phyloP scores from a whole-genome alignment of 352 stramenopile genomes.

The Phytopythium chamaehyphon region DNA sequence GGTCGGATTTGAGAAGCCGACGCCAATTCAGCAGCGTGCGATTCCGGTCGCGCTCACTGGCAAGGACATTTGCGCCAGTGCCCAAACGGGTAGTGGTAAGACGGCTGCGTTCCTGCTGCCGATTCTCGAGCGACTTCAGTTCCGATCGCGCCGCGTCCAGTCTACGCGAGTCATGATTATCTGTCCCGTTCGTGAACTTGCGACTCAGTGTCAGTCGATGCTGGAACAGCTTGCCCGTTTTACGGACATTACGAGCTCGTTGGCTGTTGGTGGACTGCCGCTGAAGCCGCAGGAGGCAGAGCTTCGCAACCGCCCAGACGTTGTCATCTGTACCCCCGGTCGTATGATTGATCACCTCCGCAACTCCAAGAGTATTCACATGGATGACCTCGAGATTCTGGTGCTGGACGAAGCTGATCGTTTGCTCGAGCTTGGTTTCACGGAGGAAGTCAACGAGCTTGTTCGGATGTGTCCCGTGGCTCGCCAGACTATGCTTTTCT shows the following conservation, averaged over 20 bases:
- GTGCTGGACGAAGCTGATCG: constrained; percentile 94
- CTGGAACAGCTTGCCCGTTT: constrained; percentile 94
- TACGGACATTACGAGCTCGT: constrained; percentile 90
- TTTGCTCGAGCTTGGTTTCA: constrained; percentile 98
- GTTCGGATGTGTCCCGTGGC: constrained; percentile 94
- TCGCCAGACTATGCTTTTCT: constrained; percentile 99
- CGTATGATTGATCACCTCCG: constrained; percentile 97
- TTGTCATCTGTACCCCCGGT: constrained; percentile 98
- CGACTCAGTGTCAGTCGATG: constrained; percentile 95
- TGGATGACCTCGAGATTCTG: constrained; percentile 98
- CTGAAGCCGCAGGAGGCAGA: constrained; percentile 94
- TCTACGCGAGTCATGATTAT: constrained; percentile 96
- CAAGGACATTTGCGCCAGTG: constrained; percentile 97
- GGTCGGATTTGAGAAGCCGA: constrained; percentile 97
- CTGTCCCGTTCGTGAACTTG: constrained; percentile 96
- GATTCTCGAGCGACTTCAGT: constrained; percentile 96
- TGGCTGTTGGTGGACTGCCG: constrained; percentile 93
- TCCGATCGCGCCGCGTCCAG: constrained; percentile 82
- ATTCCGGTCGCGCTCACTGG: constrained; percentile 94
- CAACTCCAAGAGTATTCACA: constrained; percentile 96
- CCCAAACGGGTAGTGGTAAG: constrained; percentile 97
- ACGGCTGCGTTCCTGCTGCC: constrained; percentile 98
- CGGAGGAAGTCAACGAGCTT: constrained; percentile 95
- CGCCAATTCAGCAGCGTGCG: constrained; percentile 91
- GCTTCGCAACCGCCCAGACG: constrained; percentile 92